phyloP scores from a whole-genome alignment of 768 basidiomycete genomes.

The Russula foetens region DNA sequence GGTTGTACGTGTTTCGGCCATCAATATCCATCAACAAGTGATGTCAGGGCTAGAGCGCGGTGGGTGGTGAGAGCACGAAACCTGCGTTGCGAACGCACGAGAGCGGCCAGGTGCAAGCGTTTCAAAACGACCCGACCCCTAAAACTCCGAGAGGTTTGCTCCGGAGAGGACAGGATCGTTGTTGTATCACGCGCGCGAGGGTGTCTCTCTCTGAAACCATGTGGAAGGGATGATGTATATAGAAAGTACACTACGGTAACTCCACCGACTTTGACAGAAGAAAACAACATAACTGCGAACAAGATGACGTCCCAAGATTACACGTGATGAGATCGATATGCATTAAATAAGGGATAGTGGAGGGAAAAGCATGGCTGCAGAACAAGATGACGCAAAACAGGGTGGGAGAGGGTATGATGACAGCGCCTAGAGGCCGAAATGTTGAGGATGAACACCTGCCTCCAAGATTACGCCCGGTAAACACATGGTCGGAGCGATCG shows the following conservation, averaged over 20 bases:
- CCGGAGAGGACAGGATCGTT: no score
- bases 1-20: background rate
- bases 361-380: background rate
- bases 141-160: background rate
- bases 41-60: background rate
- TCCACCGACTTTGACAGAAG: background rate
- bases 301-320: slow-evolving; percentile 8
- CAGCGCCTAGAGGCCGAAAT: background rate
- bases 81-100: background rate
- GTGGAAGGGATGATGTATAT: background rate
- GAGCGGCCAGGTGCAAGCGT: background rate
- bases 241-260: slow-evolving; percentile 13
- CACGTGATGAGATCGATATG: slow-evolving; percentile 4
- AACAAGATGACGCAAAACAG: slow-evolving; percentile 7
- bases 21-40: background rate
- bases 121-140: background rate
- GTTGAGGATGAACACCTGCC: background rate
- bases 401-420: background rate
- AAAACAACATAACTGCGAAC: background rate
- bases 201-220: no score
- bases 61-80: background rate
- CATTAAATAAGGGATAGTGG: slow-evolving; percentile 11
- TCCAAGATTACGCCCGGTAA: slow-evolving; percentile 12
- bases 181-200: no score
- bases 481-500: slow-evolving; percentile 7